Evolutionary conservation across 345 rosid genomes (phyloP), one percentile per base, ranked within the genome.

Genomic region (Eucalyptus sp.): DNA sequence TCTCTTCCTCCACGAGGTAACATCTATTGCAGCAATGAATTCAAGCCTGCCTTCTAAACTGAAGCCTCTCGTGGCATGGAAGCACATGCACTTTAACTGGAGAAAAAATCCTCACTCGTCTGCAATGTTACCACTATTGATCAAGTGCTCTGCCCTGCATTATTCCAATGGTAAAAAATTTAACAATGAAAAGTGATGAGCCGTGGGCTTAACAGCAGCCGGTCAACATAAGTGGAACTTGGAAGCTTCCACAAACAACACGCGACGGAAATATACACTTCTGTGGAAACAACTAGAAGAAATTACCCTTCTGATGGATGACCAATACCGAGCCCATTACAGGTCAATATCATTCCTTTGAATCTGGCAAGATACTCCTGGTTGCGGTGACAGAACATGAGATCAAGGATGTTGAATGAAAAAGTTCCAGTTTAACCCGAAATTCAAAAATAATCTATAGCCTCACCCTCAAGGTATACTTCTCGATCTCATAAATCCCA

Each of bases 351-450:
- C 97, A 96, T 95, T 91, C 99, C 99, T 91, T 96, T 96, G 92
- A 95, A 96, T 92, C 99, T 94, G 86, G 95, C 94, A 79, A 96
- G 98, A 90, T 95, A 96, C 91, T 96, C 99, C 99, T 96, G 94
- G 46, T 87, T 87, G 86, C 79, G 54, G 90, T 27, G 88, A 76
- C 80, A 90, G 50, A 52, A 87, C 25, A 88, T 50, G 37, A 22
- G 33, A 43, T 48, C 43, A 51, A 84, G 87, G 33, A 89, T 81
- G 68, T 56, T 41, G 71, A 49, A 58, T 25, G 68, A n/a, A 60
- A n/a, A 60, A 44, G 50, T n/a, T 50, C 68, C 50, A 31, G 13
- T 24, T 50, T 48, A 87, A 62, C 31, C 88, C 29, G 22, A 86
- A 86, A 46, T 41, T 51, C 27, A 13, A 24, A 37, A 62, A 43